Evolutionary conservation across 2,329 filamentous ascomycete species (phyloP).

Genomic region (Talaromyces sp.): DNA sequence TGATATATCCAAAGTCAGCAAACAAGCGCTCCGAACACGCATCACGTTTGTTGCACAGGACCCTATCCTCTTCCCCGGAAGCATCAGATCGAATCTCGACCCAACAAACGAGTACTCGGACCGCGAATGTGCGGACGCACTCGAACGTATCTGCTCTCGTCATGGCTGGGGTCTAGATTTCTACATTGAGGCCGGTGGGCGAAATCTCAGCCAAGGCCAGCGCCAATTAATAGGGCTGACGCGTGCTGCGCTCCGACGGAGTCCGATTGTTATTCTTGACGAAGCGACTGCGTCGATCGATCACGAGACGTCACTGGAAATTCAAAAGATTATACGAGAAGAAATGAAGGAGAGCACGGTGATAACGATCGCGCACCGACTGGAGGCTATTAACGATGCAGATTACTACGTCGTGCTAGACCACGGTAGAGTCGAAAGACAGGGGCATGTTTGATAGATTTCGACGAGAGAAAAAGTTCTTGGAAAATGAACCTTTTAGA

Average conservation of each 20-base stretch:
- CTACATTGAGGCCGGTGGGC: conserved; percentile 56
- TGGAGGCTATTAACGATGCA: conserved; percentile 58
- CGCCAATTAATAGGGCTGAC: conserved; percentile 62
- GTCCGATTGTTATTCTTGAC: conserved; percentile 60
- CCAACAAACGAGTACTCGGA: conserved; percentile 56
- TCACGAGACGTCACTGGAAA: conserved; percentile 53
- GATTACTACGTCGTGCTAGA: conserved; percentile 53
- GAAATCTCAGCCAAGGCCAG: conserved; percentile 58
- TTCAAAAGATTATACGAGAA: conserved; percentile 33
- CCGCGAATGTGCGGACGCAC: conserved; percentile 44
- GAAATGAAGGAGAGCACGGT: conserved; percentile 48
- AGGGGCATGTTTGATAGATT: conserved; percentile 6
- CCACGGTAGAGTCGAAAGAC: conserved; percentile 41
- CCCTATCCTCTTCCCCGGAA: conserved; percentile 61
- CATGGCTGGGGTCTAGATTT: conserved; percentile 56
- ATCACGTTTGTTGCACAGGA: conserved; percentile 66
- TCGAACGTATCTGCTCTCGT: conserved; percentile 48
- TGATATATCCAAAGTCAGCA: conserved; percentile 56
- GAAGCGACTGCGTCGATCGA: conserved; percentile 65
- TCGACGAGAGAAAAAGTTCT: neutral
- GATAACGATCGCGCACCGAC: conserved; percentile 61
- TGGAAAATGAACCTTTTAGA: neutral
- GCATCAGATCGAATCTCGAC: conserved; percentile 59
- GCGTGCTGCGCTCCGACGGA: conserved; percentile 58
- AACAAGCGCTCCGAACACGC: conserved; percentile 56